A percentile compares a stretch with the other conserved stretches of the same genome.
phyloP scores from a whole-genome alignment of 1,139 yeast species.

The Lodderomyces theae region DNA sequence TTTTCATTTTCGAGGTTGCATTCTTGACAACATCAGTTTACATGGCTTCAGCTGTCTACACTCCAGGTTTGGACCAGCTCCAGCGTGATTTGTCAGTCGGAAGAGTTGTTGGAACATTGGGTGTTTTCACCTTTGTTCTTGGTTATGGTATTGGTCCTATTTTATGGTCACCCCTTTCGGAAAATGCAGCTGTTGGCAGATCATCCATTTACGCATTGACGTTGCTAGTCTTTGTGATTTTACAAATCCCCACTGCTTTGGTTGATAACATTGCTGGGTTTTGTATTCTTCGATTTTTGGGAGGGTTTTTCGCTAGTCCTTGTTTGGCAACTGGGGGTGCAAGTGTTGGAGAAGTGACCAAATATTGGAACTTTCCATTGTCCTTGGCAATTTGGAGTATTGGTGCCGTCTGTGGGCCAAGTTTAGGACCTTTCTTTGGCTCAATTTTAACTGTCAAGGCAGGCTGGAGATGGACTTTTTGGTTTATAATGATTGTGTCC shows the following conservation, averaged over 20 bases:
- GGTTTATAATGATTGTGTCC: constrained; percentile 34
- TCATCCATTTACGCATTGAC: constrained; percentile 35
- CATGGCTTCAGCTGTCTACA: constrained; percentile 60
- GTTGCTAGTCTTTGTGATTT: constrained; percentile 29
- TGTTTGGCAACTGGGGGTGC: constrained; percentile 39
- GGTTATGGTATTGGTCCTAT: constrained; percentile 43
- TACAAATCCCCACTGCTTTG: constrained; percentile 36
- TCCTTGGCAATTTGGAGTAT: constrained; percentile 36
- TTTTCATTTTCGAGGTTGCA: constrained; percentile 40
- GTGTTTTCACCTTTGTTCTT: constrained; percentile 36
- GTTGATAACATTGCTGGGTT: constrained; percentile 28
- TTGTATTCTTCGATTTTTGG: constrained; percentile 29
- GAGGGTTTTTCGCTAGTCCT: constrained; percentile 36
- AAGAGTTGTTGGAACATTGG: constrained; percentile 27
- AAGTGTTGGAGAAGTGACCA: constrained; percentile 26
- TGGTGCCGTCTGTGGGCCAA: constrained; percentile 37
- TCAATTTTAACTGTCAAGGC: constrained; percentile 27
- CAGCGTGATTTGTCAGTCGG: constrained; percentile 27
- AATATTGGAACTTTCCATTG: constrained; percentile 28
- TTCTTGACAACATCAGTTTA: constrained; percentile 53
- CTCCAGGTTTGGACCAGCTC: constrained; percentile 47
- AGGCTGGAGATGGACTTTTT: constrained; percentile 35
- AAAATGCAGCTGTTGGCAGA: constrained; percentile 51
- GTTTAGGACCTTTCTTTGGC: constrained; percentile 38
- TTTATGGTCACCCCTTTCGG: constrained; percentile 38